phyloP scores from a whole-genome alignment of 495 filamentous ascomycete genomes.

The Aspergillus wentii region DNA sequence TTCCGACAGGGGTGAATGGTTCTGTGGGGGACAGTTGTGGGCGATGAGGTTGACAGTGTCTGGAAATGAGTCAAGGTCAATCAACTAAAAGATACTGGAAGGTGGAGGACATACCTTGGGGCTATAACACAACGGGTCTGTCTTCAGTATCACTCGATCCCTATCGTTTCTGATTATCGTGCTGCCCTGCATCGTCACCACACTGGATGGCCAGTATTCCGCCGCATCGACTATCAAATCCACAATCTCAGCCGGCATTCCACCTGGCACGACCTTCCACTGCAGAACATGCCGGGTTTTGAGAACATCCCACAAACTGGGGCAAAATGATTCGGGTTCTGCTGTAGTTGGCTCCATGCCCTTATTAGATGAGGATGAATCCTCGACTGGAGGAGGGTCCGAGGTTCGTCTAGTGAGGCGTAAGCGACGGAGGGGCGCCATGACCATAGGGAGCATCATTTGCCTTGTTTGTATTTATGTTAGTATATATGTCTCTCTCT shows the following conservation, averaged over 20 bases:
- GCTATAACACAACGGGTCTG: slow-evolving; percentile 37
- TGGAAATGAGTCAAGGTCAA: neutral
- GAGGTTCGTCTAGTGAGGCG: neutral
- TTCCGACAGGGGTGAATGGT: slow-evolving; percentile 38
- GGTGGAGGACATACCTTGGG: slow-evolving; percentile 15
- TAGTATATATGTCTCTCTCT: too few relatives aligned
- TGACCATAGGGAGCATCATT: slow-evolving; percentile 6
- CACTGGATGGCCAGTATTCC: slow-evolving; percentile 62
- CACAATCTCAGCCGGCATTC: slow-evolving; percentile 58
- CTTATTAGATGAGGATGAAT: too few relatives aligned
- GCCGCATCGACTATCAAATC: slow-evolving; percentile 63
- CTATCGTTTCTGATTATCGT: slow-evolving; percentile 27
- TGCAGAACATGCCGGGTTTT: slow-evolving; percentile 30
- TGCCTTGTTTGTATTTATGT: neutral
- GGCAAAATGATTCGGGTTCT: too few relatives aligned
- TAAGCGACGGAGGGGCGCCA: slow-evolving; percentile 1
- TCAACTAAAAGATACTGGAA: neutral
- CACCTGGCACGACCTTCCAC: slow-evolving; percentile 34
- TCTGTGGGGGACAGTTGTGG: slow-evolving; percentile 30
- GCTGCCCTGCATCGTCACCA: slow-evolving; percentile 23
- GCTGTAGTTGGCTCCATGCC: too few relatives aligned
- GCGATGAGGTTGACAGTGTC: slow-evolving; percentile 5
- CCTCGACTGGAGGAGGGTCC: too few relatives aligned
- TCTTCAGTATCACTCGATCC: slow-evolving; percentile 34
- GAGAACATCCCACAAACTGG: slow-evolving; percentile 29